A percentile compares a stretch with the other conserved stretches of the same genome.
Conservation (phyloP, 441 rosid species). For the Macaranga tanarius region DNA sequence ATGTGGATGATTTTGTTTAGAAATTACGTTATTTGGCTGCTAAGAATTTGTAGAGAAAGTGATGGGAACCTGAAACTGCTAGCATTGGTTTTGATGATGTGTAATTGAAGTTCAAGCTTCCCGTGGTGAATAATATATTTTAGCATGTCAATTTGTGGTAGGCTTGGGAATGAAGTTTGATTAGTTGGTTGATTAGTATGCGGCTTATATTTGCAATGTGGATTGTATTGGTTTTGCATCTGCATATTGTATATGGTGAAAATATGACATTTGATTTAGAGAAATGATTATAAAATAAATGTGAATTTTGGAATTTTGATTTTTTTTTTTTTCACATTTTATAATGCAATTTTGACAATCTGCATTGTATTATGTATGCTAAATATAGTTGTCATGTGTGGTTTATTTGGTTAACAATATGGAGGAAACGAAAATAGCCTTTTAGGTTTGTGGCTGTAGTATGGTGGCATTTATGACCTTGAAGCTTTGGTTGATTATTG, state of each 20-base stretch:
- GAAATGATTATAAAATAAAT: background rate
- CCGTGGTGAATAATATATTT: conserved; percentile 11
- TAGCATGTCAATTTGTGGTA: background rate
- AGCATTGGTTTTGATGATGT: background rate
- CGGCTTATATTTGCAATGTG: conserved; percentile 11
- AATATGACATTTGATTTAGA: background rate
- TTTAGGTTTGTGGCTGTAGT: conserved; percentile 1
- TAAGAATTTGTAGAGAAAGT: conserved; percentile 5
- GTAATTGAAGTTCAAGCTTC: conserved; percentile 7
- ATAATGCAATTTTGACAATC: conserved; percentile 7
- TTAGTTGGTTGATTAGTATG: background rate
- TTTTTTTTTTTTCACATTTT: background rate
- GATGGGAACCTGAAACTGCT: conserved; percentile 1
- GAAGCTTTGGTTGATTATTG: conserved; percentile 2
- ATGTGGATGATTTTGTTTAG: background rate
- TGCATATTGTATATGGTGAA: background rate
- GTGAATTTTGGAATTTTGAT: conserved; percentile 2
- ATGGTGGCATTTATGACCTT: background rate
- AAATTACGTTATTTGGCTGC: background rate
- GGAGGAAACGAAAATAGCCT: background rate
- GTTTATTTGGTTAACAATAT: conserved; percentile 9
- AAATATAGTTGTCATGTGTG: conserved; percentile 1
- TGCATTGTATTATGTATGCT: background rate
- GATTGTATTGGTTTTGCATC: background rate
- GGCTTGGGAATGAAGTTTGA: background rate